phyloP scores from a whole-genome alignment of 1,284 basidiomycete species.

The Takashimella tepidaria region DNA sequence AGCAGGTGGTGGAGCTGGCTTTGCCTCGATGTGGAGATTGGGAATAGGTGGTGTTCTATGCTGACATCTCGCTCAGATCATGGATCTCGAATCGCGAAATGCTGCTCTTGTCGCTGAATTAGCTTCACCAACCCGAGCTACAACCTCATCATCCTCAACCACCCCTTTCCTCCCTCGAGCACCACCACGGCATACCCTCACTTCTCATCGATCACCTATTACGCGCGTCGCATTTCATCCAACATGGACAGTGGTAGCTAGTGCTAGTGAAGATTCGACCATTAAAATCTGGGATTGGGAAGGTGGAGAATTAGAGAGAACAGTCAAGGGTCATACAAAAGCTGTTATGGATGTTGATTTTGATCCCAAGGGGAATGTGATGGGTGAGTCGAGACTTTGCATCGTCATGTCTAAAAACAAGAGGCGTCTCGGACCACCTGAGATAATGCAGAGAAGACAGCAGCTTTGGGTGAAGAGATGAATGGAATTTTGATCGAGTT shows the following conservation, averaged over 20 bases:
- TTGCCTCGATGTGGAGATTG: background rate
- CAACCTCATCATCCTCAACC: slow-evolving; percentile 55
- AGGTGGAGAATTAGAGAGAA: slow-evolving; percentile 84
- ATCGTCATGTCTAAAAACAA: background rate
- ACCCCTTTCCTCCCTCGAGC: slow-evolving; percentile 73
- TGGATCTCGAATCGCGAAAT: slow-evolving; percentile 77
- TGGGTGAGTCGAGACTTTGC: slow-evolving; percentile 56
- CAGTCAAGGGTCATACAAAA: slow-evolving; percentile 87
- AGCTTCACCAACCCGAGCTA: slow-evolving; percentile 46
- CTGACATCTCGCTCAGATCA: slow-evolving; percentile 57
- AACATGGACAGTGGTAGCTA: slow-evolving; percentile 72
- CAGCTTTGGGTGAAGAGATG: too few relatives aligned
- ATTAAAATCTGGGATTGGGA: slow-evolving; percentile 97
- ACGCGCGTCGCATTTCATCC: slow-evolving; percentile 83
- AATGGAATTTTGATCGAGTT: too few relatives aligned
- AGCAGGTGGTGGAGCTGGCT: too few relatives aligned
- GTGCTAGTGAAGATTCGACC: slow-evolving; percentile 79
- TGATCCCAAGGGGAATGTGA: slow-evolving; percentile 71
- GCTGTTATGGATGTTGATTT: slow-evolving; percentile 82
- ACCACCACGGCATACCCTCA: slow-evolving; percentile 69
- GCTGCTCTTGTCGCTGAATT: slow-evolving; percentile 72
- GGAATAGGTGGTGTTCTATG: too few relatives aligned
- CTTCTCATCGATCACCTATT: slow-evolving; percentile 71
- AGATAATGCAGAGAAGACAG: too few relatives aligned
- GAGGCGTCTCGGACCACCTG: too few relatives aligned